Conservation (phyloP, 345 rosid genomes). For the Gossypium ekmanianum region DNA sequence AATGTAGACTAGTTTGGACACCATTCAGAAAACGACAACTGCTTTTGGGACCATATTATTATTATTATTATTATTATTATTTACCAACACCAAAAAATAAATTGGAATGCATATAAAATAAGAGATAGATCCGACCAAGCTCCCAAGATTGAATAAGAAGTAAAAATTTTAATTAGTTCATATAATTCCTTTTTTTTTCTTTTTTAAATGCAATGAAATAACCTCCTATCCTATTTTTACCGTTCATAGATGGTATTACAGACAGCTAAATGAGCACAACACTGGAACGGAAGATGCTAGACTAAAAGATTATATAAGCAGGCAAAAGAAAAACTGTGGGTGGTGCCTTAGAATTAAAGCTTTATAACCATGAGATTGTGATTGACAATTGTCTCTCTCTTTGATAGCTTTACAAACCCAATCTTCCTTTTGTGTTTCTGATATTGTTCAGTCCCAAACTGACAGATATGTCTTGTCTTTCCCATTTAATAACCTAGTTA, state of each 20-base stretch:
- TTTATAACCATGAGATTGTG: conserved; percentile 1
- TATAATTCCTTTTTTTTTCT: too few species aligned
- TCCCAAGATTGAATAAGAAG: not conserved
- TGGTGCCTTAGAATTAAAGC: not conserved
- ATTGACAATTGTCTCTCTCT: not conserved
- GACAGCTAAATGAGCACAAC: not conserved
- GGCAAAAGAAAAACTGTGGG: not conserved
- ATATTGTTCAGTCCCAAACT: conserved; percentile 23
- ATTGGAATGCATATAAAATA: not conserved
- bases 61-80: not conserved
- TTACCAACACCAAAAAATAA: not conserved
- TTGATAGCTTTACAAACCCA: conserved; percentile 23
- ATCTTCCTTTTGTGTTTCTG: conserved; percentile 15
- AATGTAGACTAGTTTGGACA: conserved; percentile 12
- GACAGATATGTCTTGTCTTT: conserved; percentile 32
- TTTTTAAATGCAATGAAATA: too few species aligned
- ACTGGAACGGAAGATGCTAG: not conserved
- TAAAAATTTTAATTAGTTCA: not conserved
- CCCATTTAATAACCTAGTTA: conserved; percentile 20
- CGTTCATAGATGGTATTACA: too few species aligned
- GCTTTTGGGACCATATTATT: conserved; percentile 24
- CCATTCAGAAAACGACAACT: conserved; percentile 11
- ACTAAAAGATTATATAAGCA: not conserved
- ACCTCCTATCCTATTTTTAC: too few species aligned
- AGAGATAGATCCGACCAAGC: not conserved